Conservation (phyloP, 192 early-diverging fungal genomes). For the Diversispora epigaea region DNA sequence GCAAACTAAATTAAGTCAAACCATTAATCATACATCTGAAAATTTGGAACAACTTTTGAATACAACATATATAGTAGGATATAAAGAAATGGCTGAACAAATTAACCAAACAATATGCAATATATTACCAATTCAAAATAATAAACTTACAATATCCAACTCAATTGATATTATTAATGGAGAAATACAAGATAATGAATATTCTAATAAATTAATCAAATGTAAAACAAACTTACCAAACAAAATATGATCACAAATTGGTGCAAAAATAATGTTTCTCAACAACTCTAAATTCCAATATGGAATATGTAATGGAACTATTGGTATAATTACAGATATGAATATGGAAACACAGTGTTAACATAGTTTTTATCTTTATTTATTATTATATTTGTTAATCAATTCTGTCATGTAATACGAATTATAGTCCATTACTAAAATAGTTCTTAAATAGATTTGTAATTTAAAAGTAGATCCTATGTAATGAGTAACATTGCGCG, state of each 20-base stretch:
- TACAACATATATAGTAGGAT: neutral
- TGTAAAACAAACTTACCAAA: conserved; percentile 13
- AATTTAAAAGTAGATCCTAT: too few relatives aligned
- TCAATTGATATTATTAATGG: neutral
- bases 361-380: too few relatives aligned
- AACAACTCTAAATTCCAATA: neutral
- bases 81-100: neutral
- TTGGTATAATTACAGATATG: neutral
- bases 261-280: neutral
- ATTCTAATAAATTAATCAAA: neutral
- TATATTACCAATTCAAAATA: too few relatives aligned
- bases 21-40: neutral
- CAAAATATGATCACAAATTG: neutral
- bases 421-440: neutral
- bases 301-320: neutral
- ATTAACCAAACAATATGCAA: neutral
- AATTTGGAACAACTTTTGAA: neutral
- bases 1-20: neutral
- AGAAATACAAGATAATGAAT: neutral
- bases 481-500: too few relatives aligned
- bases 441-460: neutral
- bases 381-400: too few relatives aligned
- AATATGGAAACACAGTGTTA: too few relatives aligned
- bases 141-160: conserved; percentile 7
- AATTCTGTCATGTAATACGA: too few relatives aligned